These are phyloP conservation scores for Calonectria multiphialidica DNA, from an alignment of 2,329 filamentous ascomycete species.

Conservation along the genomic window DNA sequence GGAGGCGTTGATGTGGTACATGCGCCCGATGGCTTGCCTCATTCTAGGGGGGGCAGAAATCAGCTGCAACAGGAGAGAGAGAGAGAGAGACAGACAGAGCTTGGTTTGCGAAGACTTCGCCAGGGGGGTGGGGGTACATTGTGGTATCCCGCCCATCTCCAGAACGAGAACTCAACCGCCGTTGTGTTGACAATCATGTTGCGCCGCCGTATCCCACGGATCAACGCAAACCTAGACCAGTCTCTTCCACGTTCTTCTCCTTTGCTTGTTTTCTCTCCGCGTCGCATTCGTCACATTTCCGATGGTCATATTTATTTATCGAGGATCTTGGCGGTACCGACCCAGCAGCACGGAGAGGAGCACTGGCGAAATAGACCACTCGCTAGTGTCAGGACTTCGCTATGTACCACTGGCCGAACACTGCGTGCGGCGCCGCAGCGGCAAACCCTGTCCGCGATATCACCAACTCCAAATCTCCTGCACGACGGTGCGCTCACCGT, in stretches of 20 bases:
- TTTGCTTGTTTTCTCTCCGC: not conserved
- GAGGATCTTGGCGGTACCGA: constrained; percentile 2
- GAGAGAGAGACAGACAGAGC: too few species aligned
- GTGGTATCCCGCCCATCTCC: not conserved
- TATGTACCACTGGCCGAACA: not conserved
- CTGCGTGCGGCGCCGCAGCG: constrained; percentile 1
- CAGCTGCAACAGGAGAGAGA: not conserved
- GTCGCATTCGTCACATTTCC: not conserved
- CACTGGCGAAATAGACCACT: constrained; percentile 13
- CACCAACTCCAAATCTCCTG: constrained; percentile 17
- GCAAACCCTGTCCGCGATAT: constrained; percentile 19
- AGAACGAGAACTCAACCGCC: not conserved
- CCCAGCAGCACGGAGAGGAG: constrained; percentile 4
- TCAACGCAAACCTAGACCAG: not conserved
- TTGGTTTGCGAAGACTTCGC: not conserved
- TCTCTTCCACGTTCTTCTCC: not conserved
- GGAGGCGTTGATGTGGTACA: not conserved
- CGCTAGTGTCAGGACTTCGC: constrained; percentile 18
- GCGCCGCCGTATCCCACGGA: not conserved
- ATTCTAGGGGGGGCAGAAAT: not conserved
- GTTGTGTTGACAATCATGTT: not conserved
- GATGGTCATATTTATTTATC: constrained; percentile 6
- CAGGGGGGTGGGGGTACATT: not conserved
- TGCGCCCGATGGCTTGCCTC: not conserved
- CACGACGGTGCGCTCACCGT: constrained; percentile 37